A percentile compares a stretch with the other conserved stretches of the same genome.
These are phyloP conservation scores for Phlebiopsis flavidoalba DNA, from an alignment of 768 basidiomycete genomes.

Conservation along the genomic window DNA sequence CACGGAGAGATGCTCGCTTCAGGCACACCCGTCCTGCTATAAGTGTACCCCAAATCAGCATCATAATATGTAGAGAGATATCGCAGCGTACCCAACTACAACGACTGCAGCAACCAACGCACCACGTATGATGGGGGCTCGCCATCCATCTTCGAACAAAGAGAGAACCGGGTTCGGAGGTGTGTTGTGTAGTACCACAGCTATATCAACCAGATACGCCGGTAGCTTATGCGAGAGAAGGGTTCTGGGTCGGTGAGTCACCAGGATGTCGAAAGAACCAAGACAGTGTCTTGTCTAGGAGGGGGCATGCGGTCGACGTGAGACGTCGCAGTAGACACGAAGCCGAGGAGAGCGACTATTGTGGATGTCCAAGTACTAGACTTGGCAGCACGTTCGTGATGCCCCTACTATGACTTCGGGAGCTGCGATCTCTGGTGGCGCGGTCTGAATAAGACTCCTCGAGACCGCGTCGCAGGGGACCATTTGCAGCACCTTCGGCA, in stretches of 20 bases:
- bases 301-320: neutral
- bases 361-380: neutral
- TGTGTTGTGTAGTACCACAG: neutral
- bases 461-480: neutral
- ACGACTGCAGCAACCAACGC: neutral
- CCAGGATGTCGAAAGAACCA: neutral
- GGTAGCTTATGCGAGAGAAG: neutral
- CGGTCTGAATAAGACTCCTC: neutral
- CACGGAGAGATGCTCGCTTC: neutral
- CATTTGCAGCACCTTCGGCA: neutral
- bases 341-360: neutral
- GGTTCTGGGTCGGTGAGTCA: neutral
- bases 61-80: neutral
- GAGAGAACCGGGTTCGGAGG: neutral
- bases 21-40: neutral
- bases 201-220: neutral
- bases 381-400: neutral
- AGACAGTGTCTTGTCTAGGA: neutral
- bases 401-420: neutral
- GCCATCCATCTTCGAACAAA: neutral
- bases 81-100: neutral
- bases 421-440: neutral
- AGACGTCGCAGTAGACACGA: neutral
- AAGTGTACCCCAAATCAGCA: neutral
- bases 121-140: neutral